A percentile compares a stretch with the other conserved stretches of the same genome.
phyloP scores from a whole-genome alignment of 2,329 filamentous ascomycete species.

The Aplosporella prunicola region DNA sequence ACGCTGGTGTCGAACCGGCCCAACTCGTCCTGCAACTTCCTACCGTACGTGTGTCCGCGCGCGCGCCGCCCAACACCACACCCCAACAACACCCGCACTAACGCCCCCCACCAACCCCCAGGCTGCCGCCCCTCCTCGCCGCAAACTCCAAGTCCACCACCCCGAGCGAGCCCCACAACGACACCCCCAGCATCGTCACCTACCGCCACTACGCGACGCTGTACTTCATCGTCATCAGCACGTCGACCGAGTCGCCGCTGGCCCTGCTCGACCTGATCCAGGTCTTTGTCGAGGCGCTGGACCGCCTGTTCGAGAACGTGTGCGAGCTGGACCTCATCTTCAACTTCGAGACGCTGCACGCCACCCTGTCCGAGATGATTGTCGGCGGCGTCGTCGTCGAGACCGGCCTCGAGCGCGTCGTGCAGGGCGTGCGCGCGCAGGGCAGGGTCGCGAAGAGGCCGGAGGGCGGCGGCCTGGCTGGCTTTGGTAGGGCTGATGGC shows the following conservation, averaged over 20 bases:
- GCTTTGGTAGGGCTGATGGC: too few species aligned
- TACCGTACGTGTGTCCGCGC: slow-evolving; percentile 46
- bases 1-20: slow-evolving; percentile 87
- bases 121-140: slow-evolving; percentile 52
- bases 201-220: slow-evolving; percentile 98
- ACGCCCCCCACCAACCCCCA: slow-evolving; percentile 49
- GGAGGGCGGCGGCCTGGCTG: slow-evolving; percentile 19
- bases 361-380: slow-evolving; percentile 85
- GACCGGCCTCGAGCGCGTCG: slow-evolving; percentile 79
- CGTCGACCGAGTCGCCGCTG: slow-evolving; percentile 88
- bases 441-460: slow-evolving; percentile 70
- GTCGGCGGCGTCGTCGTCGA: slow-evolving; percentile 92
- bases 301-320: slow-evolving; percentile 94
- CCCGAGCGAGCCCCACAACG: slow-evolving; percentile 57
- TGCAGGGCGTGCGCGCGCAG: slow-evolving; percentile 68
- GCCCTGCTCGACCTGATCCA: slow-evolving; percentile 95
- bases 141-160: slow-evolving; percentile 34
- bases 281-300: slow-evolving; percentile 92
- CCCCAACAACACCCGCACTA: slow-evolving; percentile 44
- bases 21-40: slow-evolving; percentile 91
- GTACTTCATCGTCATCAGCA: slow-evolving; percentile 97
- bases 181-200: slow-evolving; percentile 88
- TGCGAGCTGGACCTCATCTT: slow-evolving; percentile 98
- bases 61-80: not conserved
- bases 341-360: slow-evolving; percentile 95